Conservation (phyloP, 805 yeast species). For the Candida dendrica region DNA sequence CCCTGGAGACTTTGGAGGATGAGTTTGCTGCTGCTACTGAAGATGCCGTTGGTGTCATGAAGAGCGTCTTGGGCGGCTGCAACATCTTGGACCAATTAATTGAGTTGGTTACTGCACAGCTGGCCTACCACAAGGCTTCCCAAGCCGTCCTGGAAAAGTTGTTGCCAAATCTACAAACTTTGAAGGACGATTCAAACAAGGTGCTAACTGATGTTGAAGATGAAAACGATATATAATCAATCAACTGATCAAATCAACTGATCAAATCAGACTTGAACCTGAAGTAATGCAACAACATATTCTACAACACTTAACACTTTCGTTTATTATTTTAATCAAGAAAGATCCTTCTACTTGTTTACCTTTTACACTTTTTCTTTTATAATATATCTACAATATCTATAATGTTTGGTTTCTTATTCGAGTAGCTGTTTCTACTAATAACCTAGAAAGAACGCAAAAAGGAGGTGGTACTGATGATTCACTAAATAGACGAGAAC, state of each 20-base stretch:
- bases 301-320: neutral
- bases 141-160: conserved; percentile 57
- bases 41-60: conserved; percentile 79
- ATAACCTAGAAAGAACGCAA: no score
- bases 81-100: conserved; percentile 59
- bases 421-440: no score
- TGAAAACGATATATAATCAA: conserved; percentile 10
- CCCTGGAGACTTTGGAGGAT: conserved; percentile 81
- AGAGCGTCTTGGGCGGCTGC: conserved; percentile 66
- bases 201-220: conserved; percentile 18
- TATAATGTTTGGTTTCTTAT: neutral
- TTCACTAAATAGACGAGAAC: no score
- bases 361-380: neutral
- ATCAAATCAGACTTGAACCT: no score
- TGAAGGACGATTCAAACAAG: conserved; percentile 42
- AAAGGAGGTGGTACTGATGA: no score
- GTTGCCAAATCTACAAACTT: conserved; percentile 54
- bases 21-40: conserved; percentile 86
- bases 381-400: conserved; percentile 1
- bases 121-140: conserved; percentile 74
- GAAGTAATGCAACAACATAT: no score
- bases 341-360: neutral
- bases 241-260: no score
- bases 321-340: neutral
- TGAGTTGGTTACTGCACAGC: conserved; percentile 71